These are phyloP conservation scores for Aspergillus ibericus DNA, from an alignment of 2,329 filamentous ascomycete genomes.

Conservation along the genomic window DNA sequence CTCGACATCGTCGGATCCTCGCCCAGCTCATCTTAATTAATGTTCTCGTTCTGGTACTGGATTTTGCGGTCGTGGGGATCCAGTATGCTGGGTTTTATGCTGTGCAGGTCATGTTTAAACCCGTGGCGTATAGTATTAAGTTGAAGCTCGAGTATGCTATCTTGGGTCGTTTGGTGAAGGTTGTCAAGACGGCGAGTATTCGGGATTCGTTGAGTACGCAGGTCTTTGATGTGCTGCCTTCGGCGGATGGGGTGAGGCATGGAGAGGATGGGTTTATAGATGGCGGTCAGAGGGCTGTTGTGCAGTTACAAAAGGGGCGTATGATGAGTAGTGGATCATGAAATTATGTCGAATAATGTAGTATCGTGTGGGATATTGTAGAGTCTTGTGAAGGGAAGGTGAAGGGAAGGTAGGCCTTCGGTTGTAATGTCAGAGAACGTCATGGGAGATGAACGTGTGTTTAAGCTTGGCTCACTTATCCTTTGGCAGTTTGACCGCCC, in stretches of 20 bases:
- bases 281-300: not conserved
- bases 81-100: conserved; percentile 42
- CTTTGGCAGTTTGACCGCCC: too few species aligned
- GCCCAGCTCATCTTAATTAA: conserved; percentile 54
- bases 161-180: conserved; percentile 45
- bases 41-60: conserved; percentile 47
- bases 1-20: conserved; percentile 22
- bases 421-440: too few species aligned
- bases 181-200: not conserved
- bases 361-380: too few species aligned
- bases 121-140: conserved; percentile 39
- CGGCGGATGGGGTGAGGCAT: not conserved
- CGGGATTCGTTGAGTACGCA: not conserved
- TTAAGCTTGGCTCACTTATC: too few species aligned
- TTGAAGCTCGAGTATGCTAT: conserved; percentile 59
- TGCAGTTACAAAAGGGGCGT: not conserved
- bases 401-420: too few species aligned
- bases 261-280: not conserved
- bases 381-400: too few species aligned
- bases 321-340: too few species aligned
- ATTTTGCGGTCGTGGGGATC: conserved; percentile 44
- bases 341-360: too few species aligned
- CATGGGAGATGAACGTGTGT: too few species aligned
- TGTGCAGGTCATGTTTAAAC: conserved; percentile 44
- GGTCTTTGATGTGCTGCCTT: not conserved